Conservation (phyloP, 1,284 basidiomycete genomes). For the Psilocybe mexicana region DNA sequence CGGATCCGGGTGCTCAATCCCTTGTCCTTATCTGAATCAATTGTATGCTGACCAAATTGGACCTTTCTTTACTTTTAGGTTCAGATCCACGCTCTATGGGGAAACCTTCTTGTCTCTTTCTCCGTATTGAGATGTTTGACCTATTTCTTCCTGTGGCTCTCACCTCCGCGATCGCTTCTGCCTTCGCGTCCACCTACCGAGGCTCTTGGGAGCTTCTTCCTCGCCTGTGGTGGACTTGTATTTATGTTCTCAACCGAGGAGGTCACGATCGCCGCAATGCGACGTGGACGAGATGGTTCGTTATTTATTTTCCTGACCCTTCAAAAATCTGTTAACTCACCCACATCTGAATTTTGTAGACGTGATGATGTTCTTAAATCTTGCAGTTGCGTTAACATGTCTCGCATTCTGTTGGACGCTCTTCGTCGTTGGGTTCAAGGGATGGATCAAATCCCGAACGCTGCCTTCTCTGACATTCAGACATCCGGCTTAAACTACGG, state of each 20-base stretch:
- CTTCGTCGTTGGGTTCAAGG: constrained; percentile 73
- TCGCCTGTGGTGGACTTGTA: constrained; percentile 85
- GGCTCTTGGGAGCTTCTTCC: constrained; percentile 84
- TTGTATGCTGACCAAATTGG: too few relatives aligned
- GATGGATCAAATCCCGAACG: constrained; percentile 65
- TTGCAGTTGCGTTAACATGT: constrained; percentile 81
- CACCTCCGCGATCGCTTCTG: constrained; percentile 71
- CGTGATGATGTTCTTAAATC: constrained; percentile 84
- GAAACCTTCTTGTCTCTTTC: constrained; percentile 85
- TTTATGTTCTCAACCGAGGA: constrained; percentile 95
- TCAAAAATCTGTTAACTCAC: not conserved
- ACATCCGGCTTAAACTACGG: too few relatives aligned
- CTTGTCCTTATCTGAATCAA: too few relatives aligned
- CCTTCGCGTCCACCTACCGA: constrained; percentile 96
- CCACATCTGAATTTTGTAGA: constrained; percentile 38
- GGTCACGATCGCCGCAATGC: constrained; percentile 89
- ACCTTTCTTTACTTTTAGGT: constrained; percentile 45
- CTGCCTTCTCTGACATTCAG: too few relatives aligned
- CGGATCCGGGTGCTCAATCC: too few relatives aligned
- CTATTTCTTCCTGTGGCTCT: constrained; percentile 93
- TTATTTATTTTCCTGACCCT: constrained; percentile 15
- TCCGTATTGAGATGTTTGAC: constrained; percentile 80
- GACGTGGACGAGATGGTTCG: constrained; percentile 83
- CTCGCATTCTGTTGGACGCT: constrained; percentile 82
- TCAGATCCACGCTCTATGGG: constrained; percentile 91